Base-by-base conservation (phyloP, 805 yeast species). In the Spencermartinsiella europaea region DNA sequence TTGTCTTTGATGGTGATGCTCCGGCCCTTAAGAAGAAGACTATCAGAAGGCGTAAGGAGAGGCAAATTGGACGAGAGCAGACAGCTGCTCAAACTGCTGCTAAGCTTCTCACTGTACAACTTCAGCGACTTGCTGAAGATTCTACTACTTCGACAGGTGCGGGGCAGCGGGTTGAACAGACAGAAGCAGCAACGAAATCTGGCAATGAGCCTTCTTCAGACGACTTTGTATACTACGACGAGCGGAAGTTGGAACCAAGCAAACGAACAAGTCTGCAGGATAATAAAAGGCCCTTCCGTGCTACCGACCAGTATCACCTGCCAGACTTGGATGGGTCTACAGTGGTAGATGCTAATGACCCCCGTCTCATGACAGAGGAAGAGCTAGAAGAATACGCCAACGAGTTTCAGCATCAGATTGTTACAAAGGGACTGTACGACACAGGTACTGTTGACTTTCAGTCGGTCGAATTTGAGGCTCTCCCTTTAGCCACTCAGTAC, bases 1-100 rank as follows among this genome's bases (percentile, higher is more conserved):
- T 90, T 71, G 93, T 90, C 1, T 90, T 90, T 70, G 98, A 90
- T 68, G 98, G 98, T 21, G 96, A 93, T 1, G 96, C 95, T 0
- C 96, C 96, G 0, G 72, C 74, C 1, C 66, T 93, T 59, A 93
- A 93, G 68, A 71, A 81, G 52, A 80, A 80, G 48, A 91, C 96
- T 0, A 85, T 93, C 15, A 72, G 73, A 14, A 73, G 78, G 48
- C 75, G 99, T 52, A 76, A 79, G 53, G 86, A 85, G 57, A 67
- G 85, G 50, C 67, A 96, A 38, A 81, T 81, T 54, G 95, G 87
- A 0, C 75, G 86, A 47, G 71, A 80, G 51, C 90, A 83, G 43
- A 77, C 75, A 46, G 84, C 89, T 0, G 65, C 75, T 19, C 76
- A 74, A 46, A 84, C 95, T 0, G 99, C 99, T 0, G 84, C 81